Percentiles rank a stretch among this genome's conserved stretches.
phyloP scores from a whole-genome alignment of 2,329 filamentous ascomycete genomes.

The Dothiorella sarmentorum region DNA sequence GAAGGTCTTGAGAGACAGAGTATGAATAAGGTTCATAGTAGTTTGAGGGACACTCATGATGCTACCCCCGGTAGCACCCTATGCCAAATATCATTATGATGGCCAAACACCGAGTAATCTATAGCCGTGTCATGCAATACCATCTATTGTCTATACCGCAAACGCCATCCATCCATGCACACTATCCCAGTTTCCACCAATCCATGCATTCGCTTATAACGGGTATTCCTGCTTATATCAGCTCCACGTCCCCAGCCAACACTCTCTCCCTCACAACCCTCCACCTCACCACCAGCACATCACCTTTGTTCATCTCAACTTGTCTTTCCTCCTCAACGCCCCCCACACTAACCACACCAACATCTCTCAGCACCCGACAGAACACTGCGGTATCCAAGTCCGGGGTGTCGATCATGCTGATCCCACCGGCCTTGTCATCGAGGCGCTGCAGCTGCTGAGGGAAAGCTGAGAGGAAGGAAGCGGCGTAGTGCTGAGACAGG shows the following conservation, averaged over 20 bases:
- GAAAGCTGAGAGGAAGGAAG: constrained; percentile 80
- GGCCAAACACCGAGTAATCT: not conserved
- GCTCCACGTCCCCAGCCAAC: constrained; percentile 70
- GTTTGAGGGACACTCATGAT: not conserved
- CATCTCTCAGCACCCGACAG: constrained; percentile 65
- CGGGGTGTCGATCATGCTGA: constrained; percentile 87
- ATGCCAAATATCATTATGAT: not conserved
- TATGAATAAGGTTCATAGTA: not conserved
- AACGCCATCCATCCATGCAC: not conserved
- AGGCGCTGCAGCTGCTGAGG: constrained; percentile 75
- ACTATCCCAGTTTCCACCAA: not conserved
- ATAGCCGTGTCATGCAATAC: not conserved
- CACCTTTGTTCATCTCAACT: constrained; percentile 46
- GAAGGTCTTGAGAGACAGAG: not conserved
- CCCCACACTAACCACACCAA: constrained; percentile 52
- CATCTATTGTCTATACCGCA: not conserved
- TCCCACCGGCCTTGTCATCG: constrained; percentile 85
- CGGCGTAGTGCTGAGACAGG: constrained; percentile 77
- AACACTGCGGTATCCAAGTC: constrained; percentile 84
- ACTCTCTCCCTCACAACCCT: constrained; percentile 61
- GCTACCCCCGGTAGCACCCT: not conserved
- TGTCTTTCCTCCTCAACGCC: constrained; percentile 54
- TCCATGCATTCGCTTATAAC: not conserved
- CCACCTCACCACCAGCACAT: constrained; percentile 58
- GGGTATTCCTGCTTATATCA: constrained; percentile 37